Evolutionary conservation across 805 yeast species (phyloP), one percentile per base, ranked within the genome.

Genomic region (Kluyveromyces siamensis): DNA sequence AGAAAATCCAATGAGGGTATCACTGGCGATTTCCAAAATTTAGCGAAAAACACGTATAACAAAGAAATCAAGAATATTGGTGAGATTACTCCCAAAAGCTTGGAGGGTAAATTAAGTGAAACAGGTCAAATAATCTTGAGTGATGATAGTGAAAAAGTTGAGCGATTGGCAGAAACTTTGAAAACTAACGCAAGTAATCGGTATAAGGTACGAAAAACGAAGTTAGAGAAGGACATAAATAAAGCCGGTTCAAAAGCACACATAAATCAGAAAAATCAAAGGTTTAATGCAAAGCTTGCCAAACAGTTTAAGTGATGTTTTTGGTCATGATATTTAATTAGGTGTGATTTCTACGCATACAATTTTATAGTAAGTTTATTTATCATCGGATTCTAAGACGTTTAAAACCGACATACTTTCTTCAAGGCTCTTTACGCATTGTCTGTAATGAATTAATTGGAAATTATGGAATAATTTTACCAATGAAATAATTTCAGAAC

Each of bases 401-500:
- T 52, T 53, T 46, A 80, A 63, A 27, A 70, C 71, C 52, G 71
- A 72, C 42, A 77, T 69, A 54, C 76, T 68, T 1, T 62, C 52
- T 53, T 76, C 75, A 45, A 79, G 63, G 54, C 76, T 76, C 40
- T 63, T 65, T 30, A 71, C 77, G 56, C 79, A 79, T 52, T 72
- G 72, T 63, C 75, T 76, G 60, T 75, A 76, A 57, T 76, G 84
- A 52, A 81, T 82, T 58, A 80, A 71, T 68, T 85, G 93, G 51
- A 86, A 83, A 55, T 76, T 73, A 55, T 79, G 78, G 57, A 84
- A 80, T n/a, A 83, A 69, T 59, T 81, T 81, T 54, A 86, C 70
- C 56, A 86, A 68, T 50, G 76, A 74, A 44, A 85, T 72, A 48
- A 80, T 71, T 63, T 83, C 84, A 10, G 80, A 72, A 21, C 90